Conservation (phyloP, 2,329 filamentous ascomycete genomes). For the Pyrenophora seminiperda region DNA sequence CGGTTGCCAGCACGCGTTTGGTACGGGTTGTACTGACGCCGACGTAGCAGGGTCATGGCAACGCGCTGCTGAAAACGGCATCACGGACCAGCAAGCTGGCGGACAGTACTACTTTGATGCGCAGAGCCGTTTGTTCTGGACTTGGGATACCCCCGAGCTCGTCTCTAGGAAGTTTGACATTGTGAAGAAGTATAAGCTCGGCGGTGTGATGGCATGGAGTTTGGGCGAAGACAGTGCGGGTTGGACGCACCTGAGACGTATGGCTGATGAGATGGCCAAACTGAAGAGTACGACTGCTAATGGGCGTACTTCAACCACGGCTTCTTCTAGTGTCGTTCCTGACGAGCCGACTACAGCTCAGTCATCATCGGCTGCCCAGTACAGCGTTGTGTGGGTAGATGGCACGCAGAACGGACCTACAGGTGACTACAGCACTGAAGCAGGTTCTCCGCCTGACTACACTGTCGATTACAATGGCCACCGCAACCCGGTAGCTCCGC, state of each 20-base stretch:
- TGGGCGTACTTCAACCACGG: background rate
- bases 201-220: slow-evolving; percentile 78
- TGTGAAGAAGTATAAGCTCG: slow-evolving; percentile 61
- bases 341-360: background rate
- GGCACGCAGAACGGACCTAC: slow-evolving; percentile 7
- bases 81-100: slow-evolving; percentile 62
- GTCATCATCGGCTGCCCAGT: slow-evolving; percentile 1
- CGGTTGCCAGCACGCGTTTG: slow-evolving; percentile 41
- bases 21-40: slow-evolving; percentile 52
- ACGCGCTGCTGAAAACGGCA: slow-evolving; percentile 59
- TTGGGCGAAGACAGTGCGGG: slow-evolving; percentile 67
- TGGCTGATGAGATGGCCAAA: slow-evolving; percentile 39
- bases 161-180: slow-evolving; percentile 69
- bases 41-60: slow-evolving; percentile 64
- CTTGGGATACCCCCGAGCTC: slow-evolving; percentile 68
- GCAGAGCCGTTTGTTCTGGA: slow-evolving; percentile 69
- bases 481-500: too few species aligned
- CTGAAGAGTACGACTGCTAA: background rate
- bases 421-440: background rate
- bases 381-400: slow-evolving; percentile 23
- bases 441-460: slow-evolving; percentile 17
- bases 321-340: background rate
- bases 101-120: slow-evolving; percentile 73
- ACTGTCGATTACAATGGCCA: background rate
- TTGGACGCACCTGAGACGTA: slow-evolving; percentile 51